Conservation (phyloP, 257 asterid genomes). For the Petrea volubilis region DNA sequence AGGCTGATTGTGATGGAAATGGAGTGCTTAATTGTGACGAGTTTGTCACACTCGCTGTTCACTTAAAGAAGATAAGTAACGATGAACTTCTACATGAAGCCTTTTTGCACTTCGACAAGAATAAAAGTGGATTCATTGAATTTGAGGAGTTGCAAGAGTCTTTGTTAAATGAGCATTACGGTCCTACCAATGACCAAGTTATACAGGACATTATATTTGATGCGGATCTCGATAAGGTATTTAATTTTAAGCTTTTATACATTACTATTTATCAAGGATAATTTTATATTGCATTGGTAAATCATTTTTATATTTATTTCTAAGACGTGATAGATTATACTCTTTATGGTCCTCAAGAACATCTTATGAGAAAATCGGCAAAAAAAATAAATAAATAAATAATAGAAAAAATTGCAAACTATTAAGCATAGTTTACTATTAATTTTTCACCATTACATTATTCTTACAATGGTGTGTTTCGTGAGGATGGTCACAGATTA, state of each 20-base stretch:
- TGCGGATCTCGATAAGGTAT: slow-evolving; percentile 86
- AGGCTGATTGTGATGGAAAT: slow-evolving; percentile 78
- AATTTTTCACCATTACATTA: too few relatives aligned
- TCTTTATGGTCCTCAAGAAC: background rate
- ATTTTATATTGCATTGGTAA: background rate
- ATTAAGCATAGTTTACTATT: too few relatives aligned
- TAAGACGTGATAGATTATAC: background rate
- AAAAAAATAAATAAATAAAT: too few relatives aligned
- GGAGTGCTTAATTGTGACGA: slow-evolving; percentile 72
- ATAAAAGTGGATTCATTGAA: slow-evolving; percentile 72
- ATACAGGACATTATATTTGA: slow-evolving; percentile 70
- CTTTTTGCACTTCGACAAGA: slow-evolving; percentile 62
- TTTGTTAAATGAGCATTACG: slow-evolving; percentile 52
- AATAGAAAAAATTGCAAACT: too few relatives aligned
- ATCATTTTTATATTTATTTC: background rate
- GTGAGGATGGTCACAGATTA: too few relatives aligned
- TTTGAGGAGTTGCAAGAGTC: slow-evolving; percentile 69
- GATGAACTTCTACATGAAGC: slow-evolving; percentile 69
- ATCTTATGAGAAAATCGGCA: too few relatives aligned
- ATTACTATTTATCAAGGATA: background rate
- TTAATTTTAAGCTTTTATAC: too few relatives aligned
- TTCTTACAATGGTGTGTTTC: too few relatives aligned
- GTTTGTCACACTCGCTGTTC: slow-evolving; percentile 75
- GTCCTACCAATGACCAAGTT: slow-evolving; percentile 54
- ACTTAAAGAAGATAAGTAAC: slow-evolving; percentile 54